Base-by-base conservation (phyloP, 495 filamentous ascomycete genomes). In the Alectoria sarmentosa region DNA sequence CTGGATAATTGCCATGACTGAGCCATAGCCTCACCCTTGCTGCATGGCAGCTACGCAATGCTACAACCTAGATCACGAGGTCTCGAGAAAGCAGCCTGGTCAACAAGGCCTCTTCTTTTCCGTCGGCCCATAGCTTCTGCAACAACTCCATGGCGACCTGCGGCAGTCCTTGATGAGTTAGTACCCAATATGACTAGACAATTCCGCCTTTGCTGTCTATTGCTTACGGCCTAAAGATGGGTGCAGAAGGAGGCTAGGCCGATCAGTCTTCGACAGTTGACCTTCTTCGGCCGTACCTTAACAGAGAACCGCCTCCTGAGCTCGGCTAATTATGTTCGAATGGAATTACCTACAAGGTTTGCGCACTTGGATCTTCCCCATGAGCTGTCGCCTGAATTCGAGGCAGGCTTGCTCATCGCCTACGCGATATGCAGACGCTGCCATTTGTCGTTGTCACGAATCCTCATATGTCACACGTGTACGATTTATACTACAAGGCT, bases 401-500 rank as follows among this genome's bases (percentile, higher is more conserved):
- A 54, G 30, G 28, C n/a, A 84, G 92, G 65, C 82, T 96, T 63
- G 89, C 93, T 34, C 95, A 99, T 70, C 88, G 94, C 21, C 87
- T 99, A 60, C 90, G 95, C 55, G 93, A 99, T 72, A 98, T 99
- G 82, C 95, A 99, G 77, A 92, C 88, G 63, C 79, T 99, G 52
- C 94, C 94, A 26, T 99, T 96, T 70, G 91, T 95, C 17, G 93
- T 97, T 39, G 89, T 98, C 23, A 91, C 91, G n/a, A 99, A 99
- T 71, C 85, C 85, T 15, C 90, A 98, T 71, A 86, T 99, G 62
- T 91, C 88, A 66, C 86, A 93, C 65, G 95, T 98, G 19, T 98
- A 98, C 77, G 92, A 98, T 72, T 80, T 97, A 9, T 99, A 99
- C 78, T 96, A 96, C 76, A 86, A 86, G 67, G 94, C 94, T 28